Base-by-base conservation (phyloP, 352 stramenopile genomes). In the Elongisporangium prolatum region DNA sequence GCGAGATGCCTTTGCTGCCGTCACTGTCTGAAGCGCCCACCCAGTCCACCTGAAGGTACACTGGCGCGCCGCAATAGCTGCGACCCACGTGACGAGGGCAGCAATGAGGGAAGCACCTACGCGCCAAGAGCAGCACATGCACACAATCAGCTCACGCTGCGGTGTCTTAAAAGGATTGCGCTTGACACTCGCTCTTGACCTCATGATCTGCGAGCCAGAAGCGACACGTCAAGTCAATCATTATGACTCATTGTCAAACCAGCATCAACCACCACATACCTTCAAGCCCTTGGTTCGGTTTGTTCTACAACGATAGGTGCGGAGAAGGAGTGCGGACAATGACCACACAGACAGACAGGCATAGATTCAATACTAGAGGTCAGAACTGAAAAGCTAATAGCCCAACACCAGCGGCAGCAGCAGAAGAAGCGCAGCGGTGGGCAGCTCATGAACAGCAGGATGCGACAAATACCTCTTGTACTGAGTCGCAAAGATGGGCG, bases 81-180 rank as follows among this genome's bases (percentile, higher is more conserved):
- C 75, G 71, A 8, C 63, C 56, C 4, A 69, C 65, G 48, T 86
- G 76, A 4, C 54, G 68, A 2, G 73, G 73, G 54, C 76, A 86
- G 56, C 76, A 86, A 44, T 86, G 76, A 1, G 76, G 76, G 63
- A 86, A 86, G 52, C 76, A 86, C 2, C 73, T 44, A 11, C n/a
- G n/a, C n/a, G n/a, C 5, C 5, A 44, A 44, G 34, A 44, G 28
- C 28, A n/a, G n/a, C n/a, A n/a, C n/a, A n/a, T n/a, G n/a, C n/a
- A n/a, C n/a, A n/a, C n/a, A n/a, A n/a, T 6, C 28, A 40, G 34
- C 34, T n/a, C n/a, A n/a, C n/a, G n/a, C n/a, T n/a, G n/a, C n/a
- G n/a, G n/a, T n/a, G n/a, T n/a, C n/a, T n/a, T n/a, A n/a, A n/a
- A n/a, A n/a, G n/a, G n/a, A n/a, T n/a, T n/a, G n/a, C n/a, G n/a